phyloP scores from a whole-genome alignment of 2,329 filamentous ascomycete species.

The Talaromyces sp. region DNA sequence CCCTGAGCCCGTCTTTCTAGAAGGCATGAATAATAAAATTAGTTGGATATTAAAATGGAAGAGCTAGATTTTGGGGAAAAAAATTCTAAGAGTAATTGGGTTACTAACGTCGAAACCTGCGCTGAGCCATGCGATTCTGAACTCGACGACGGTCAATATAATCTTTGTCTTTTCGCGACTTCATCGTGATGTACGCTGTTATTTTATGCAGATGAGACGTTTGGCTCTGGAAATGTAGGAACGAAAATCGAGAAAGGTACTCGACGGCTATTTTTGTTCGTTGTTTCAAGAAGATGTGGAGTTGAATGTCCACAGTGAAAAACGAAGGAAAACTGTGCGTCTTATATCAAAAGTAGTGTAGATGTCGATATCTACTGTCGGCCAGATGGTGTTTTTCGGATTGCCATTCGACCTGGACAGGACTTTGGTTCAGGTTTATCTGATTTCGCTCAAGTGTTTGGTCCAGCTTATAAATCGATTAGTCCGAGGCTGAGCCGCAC shows the following conservation, averaged over 20 bases:
- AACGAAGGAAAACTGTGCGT: too few species aligned
- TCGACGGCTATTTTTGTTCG: too few species aligned
- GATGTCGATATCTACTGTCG: too few species aligned
- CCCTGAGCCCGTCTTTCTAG: slow-evolving; percentile 48
- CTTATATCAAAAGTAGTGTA: too few species aligned
- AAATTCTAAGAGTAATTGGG: too few species aligned
- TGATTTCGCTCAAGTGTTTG: not conserved
- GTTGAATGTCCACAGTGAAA: not conserved
- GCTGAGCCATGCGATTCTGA: slow-evolving; percentile 6
- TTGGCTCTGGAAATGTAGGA: not conserved
- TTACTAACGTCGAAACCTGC: slow-evolving; percentile 5
- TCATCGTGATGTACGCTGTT: not conserved
- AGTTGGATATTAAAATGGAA: not conserved
- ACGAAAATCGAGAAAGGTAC: not conserved
- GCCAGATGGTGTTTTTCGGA: too few species aligned
- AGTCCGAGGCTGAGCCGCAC: not conserved
- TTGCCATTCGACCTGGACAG: too few species aligned
- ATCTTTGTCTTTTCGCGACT: not conserved
- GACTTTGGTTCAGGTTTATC: not conserved
- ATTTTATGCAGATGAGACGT: not conserved
- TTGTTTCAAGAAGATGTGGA: not conserved
- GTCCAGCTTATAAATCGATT: not conserved
- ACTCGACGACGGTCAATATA: slow-evolving; percentile 2
- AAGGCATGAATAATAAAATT: not conserved
- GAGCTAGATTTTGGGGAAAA: not conserved